Base-by-base conservation (phyloP, 2,329 filamentous ascomycete genomes). In the Chalaropsis thielavioides region DNA sequence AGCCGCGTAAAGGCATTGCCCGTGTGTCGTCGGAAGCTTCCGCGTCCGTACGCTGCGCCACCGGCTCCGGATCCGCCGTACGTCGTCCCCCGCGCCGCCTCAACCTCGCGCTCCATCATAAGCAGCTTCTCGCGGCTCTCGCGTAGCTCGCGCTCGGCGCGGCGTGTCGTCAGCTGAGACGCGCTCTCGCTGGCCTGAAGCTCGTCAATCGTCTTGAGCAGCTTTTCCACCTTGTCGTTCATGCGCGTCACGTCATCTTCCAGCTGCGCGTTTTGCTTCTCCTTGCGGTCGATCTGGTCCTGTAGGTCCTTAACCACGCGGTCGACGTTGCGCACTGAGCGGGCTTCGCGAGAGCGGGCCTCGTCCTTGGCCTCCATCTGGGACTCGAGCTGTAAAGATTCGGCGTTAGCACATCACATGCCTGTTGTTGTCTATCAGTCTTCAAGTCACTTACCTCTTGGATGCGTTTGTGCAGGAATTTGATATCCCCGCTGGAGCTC, bases 251-350 rank as follows among this genome's bases (percentile, higher is more conserved):
- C 82, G 71, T 97, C 94, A 63, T 96, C 92, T 64, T 85, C 82
- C 19, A 96, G 80, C 72, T 94, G 87, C 4, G 80, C 72, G 71
- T 92, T 90, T 70, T 89, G 85, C 77, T 95, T 96, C 69, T 97
- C 92, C 70, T 91, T 90, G 70, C 94, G 89, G 60, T 96, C 91
- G 69, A 99, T 88, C 74, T 97, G 92, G 27, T 85, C 81, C 75
- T 96, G 90, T 27, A 97, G 82, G 74, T 97, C 94, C 75, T 94
- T 94, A 71, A 97, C 91, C 1, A 86, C 90, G 68, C 92, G 90
- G 76, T 97, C 94, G 31, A 96, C 87, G 72, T 95, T 96, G 71
- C 94, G 91, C 24, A 90, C 86, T 61, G 88, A 92, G 66, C 92
- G 89, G 71, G 92, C 89, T 68, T 92, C 90, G 70, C 90, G 87